Conservation (phyloP, 2,329 filamentous ascomycete species). For the Penicillium nordicum region DNA sequence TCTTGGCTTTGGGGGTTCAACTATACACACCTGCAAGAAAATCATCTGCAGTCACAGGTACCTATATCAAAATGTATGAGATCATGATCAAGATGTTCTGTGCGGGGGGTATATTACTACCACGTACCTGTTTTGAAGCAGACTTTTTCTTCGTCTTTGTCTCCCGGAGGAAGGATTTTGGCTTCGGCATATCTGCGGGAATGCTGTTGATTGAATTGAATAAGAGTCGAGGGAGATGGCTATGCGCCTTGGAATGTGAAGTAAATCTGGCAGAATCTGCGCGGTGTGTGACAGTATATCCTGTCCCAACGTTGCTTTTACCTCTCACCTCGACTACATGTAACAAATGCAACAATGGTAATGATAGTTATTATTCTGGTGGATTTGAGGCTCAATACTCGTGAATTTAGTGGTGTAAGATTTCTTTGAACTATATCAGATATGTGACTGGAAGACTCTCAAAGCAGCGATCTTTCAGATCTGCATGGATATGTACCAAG, state of each 20-base stretch:
- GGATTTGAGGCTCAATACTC: not conserved
- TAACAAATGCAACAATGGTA: not conserved
- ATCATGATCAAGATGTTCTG: not conserved
- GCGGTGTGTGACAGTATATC: conserved; percentile 3
- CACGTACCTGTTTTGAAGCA: conserved; percentile 36
- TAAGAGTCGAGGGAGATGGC: not conserved
- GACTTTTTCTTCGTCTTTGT: conserved; percentile 44
- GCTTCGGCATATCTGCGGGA: conserved; percentile 37
- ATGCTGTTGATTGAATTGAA: not conserved
- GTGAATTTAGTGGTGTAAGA: not conserved
- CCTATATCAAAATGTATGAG: conserved; percentile 33
- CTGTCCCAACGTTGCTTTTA: not conserved
- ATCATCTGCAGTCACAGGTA: conserved; percentile 62
- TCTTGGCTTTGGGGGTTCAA: not conserved
- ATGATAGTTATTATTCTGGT: not conserved
- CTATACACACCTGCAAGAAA: conserved; percentile 56
- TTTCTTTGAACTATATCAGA: not conserved
- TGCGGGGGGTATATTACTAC: not conserved
- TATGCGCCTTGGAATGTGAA: conserved; percentile 1
- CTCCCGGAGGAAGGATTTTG: conserved; percentile 40
- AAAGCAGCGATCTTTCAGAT: not conserved
- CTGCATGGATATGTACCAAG: not conserved
- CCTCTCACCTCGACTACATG: not conserved
- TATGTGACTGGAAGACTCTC: not conserved
- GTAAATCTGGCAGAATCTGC: conserved; percentile 9